phyloP scores from a whole-genome alignment of 163 green algal genomes.

The Coccomyxa subellipsoidea region DNA sequence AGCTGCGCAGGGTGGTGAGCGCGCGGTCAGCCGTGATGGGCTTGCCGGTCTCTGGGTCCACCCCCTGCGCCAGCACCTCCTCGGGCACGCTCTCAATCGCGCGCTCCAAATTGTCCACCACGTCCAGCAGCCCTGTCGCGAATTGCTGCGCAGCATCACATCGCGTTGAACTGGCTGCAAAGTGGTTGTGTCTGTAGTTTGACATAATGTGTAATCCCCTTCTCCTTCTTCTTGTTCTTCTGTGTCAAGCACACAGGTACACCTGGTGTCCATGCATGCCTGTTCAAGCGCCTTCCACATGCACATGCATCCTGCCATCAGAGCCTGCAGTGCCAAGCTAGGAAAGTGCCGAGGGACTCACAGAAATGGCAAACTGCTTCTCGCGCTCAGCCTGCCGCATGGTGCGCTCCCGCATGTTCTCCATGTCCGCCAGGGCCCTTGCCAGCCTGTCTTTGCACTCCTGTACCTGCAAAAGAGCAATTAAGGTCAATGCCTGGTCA shows the following conservation, averaged over 20 bases:
- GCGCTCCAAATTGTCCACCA: constrained; percentile 90
- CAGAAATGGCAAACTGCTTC: constrained; percentile 85
- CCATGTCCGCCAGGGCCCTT: constrained; percentile 83
- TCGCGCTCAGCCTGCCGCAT: constrained; percentile 62
- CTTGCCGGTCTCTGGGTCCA: not conserved
- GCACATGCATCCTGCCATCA: too few relatives aligned
- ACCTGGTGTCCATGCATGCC: too few relatives aligned
- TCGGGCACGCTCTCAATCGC: constrained; percentile 63
- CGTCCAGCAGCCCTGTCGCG: constrained; percentile 83
- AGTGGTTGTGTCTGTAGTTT: too few relatives aligned
- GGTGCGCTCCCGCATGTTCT: constrained; percentile 85
- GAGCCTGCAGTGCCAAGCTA: too few relatives aligned
- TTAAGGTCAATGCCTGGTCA: too few relatives aligned
- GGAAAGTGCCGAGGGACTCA: constrained; percentile 12
- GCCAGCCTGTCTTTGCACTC: constrained; percentile 59
- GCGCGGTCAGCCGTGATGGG: constrained; percentile 36
- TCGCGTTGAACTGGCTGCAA: not conserved
- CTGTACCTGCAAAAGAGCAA: constrained; percentile 9
- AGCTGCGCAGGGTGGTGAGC: constrained; percentile 50
- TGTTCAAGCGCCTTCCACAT: too few relatives aligned
- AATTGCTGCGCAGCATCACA: constrained; percentile 53
- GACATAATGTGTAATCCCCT: too few relatives aligned
- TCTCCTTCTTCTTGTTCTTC: too few relatives aligned
- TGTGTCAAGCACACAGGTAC: too few relatives aligned
- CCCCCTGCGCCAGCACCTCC: constrained; percentile 40